phyloP scores from a whole-genome alignment of 805 yeast genomes.

The Saccharomycopsis sp. region DNA sequence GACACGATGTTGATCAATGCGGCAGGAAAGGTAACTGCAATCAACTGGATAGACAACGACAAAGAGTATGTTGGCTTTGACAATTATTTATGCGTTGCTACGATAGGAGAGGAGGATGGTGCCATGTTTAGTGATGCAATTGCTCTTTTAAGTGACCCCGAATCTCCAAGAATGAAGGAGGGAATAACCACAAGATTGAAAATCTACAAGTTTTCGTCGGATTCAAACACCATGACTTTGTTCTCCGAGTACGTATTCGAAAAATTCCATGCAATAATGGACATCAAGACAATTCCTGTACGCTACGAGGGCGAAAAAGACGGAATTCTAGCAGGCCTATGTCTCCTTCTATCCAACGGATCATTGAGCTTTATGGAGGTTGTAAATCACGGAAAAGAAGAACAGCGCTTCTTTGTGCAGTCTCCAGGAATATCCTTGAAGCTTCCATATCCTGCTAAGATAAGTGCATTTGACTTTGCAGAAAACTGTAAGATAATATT shows the following conservation, averaged over 20 bases:
- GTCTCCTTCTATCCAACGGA: conserved; percentile 14
- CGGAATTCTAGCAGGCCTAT: background rate
- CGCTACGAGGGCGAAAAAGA: background rate
- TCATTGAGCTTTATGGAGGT: conserved; percentile 9
- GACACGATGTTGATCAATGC: conserved; percentile 3
- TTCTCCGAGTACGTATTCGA: conserved; percentile 1
- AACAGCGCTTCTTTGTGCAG: background rate
- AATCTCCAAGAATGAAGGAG: conserved; percentile 3
- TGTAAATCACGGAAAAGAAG: background rate
- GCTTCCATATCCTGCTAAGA: conserved; percentile 19
- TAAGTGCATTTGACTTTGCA: conserved; percentile 45
- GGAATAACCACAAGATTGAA: background rate
- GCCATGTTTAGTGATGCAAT: background rate
- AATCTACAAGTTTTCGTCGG: conserved; percentile 4
- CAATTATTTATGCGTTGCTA: conserved; percentile 10
- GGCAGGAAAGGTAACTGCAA: conserved; percentile 8
- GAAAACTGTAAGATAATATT: conserved; percentile 39
- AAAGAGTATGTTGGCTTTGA: background rate
- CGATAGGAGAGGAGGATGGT: background rate
- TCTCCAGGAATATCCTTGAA: background rate
- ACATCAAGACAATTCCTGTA: conserved; percentile 2
- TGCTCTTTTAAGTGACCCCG: conserved; percentile 1
- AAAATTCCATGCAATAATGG: conserved; percentile 1
- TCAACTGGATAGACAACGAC: conserved; percentile 11
- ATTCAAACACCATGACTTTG: background rate